Conservation (phyloP, 495 filamentous ascomycete genomes). For the Articulospora tetracladia region DNA sequence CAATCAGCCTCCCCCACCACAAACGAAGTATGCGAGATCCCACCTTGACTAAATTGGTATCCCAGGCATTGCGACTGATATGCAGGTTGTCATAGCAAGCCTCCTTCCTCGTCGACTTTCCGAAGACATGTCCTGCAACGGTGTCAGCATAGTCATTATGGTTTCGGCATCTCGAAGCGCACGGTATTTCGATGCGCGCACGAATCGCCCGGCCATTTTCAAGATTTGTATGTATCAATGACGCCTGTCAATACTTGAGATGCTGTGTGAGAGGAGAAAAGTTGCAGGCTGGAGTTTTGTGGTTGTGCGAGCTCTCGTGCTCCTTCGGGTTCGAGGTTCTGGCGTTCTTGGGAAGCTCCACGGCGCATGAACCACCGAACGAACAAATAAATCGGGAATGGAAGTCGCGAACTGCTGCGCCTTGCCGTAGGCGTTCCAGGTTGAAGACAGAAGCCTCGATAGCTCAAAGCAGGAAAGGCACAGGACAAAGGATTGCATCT, state of each 20-base stretch:
- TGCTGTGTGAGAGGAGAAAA: neutral
- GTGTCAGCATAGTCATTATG: constrained; percentile 21
- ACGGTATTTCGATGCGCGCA: constrained; percentile 98
- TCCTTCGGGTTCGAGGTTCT: neutral
- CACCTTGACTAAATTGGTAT: constrained; percentile 96
- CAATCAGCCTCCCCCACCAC: constrained; percentile 15
- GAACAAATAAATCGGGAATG: neutral
- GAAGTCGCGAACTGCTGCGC: neutral
- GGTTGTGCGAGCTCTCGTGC: neutral
- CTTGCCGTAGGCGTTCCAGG: neutral
- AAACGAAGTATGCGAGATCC: constrained; percentile 17
- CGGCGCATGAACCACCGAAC: neutral
- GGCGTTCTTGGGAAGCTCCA: neutral
- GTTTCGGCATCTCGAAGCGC: constrained; percentile 36
- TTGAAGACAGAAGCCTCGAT: neutral
- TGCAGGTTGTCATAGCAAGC: constrained; percentile 92
- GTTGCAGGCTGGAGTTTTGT: neutral
- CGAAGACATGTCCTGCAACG: constrained; percentile 88
- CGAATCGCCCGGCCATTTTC: constrained; percentile 91
- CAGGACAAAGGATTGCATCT: neutral
- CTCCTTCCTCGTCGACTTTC: constrained; percentile 88
- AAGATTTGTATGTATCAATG: neutral
- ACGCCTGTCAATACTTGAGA: neutral
- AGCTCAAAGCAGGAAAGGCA: neutral
- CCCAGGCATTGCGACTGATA: constrained; percentile 97